These are phyloP conservation scores for Sporothrix pseudoabietina DNA, from an alignment of 2,329 filamentous ascomycete genomes.

Conservation along the genomic window DNA sequence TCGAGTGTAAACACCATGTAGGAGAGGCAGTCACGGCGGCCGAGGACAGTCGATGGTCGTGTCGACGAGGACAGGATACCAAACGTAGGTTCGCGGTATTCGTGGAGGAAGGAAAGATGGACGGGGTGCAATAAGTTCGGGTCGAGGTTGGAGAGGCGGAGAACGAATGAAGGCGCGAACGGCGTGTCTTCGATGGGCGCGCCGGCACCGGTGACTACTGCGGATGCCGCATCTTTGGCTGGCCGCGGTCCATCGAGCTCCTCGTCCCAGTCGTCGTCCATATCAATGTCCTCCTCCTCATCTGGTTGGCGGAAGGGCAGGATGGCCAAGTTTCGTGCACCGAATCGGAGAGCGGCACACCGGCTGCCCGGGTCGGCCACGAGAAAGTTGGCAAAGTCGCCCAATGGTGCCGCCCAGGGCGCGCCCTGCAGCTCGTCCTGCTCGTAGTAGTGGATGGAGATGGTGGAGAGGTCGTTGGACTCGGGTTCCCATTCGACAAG, in stretches of 20 bases:
- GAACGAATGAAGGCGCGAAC: constrained; percentile 88
- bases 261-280: constrained; percentile 81
- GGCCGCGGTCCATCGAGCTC: constrained; percentile 71
- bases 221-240: constrained; percentile 46
- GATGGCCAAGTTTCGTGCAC: constrained; percentile 84
- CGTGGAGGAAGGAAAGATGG: constrained; percentile 89
- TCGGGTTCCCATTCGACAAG: constrained; percentile 91
- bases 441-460: constrained; percentile 98
- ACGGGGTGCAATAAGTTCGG: constrained; percentile 84
- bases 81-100: constrained; percentile 97
- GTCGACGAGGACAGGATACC: constrained; percentile 83
- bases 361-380: constrained; percentile 87
- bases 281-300: constrained; percentile 73
- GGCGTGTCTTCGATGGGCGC: constrained; percentile 65
- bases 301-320: constrained; percentile 85
- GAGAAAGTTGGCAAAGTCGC: constrained; percentile 76
- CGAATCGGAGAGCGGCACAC: constrained; percentile 94
- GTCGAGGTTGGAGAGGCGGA: constrained; percentile 86
- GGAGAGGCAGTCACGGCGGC: constrained; percentile 79
- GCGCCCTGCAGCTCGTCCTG: constrained; percentile 82
- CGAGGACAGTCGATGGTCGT: constrained; percentile 73
- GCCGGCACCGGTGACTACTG: constrained; percentile 47
- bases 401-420: constrained; percentile 77
- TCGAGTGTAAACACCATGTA: constrained; percentile 97
- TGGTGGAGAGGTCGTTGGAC: constrained; percentile 75